A percentile compares a stretch with the other conserved stretches of the same genome.
These are phyloP conservation scores for Aspergillus terreus DNA, from an alignment of 2,329 filamentous ascomycete species.

Conservation along the genomic window DNA sequence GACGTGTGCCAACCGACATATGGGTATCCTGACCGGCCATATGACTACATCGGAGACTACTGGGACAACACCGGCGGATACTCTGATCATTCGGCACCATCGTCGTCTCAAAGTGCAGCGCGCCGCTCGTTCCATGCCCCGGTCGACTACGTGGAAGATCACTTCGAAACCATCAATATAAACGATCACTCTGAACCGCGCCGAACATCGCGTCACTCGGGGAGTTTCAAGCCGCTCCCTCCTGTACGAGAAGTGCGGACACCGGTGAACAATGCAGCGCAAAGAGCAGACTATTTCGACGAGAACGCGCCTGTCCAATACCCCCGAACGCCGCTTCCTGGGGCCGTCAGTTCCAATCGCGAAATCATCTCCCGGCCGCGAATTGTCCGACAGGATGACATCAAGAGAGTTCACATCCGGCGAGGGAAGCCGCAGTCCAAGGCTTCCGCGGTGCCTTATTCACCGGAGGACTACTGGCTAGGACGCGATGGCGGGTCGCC, in stretches of 20 bases:
- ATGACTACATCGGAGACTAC: slow-evolving; percentile 13
- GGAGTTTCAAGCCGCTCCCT: slow-evolving; percentile 18
- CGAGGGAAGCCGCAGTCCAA: slow-evolving; percentile 24
- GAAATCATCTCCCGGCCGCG: slow-evolving; percentile 32
- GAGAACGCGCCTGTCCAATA: slow-evolving; percentile 14
- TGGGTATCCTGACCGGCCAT: slow-evolving; percentile 8
- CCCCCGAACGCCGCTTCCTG: slow-evolving; percentile 17
- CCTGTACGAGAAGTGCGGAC: slow-evolving; percentile 20
- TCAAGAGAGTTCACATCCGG: slow-evolving; percentile 30
- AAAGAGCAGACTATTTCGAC: slow-evolving; percentile 3
- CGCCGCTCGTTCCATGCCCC: slow-evolving; percentile 7
- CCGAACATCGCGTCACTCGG: slow-evolving; percentile 18
- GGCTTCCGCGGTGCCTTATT: slow-evolving; percentile 22
- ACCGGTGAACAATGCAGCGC: slow-evolving; percentile 9
- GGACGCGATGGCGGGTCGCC: slow-evolving; percentile 11
- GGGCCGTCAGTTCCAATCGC: slow-evolving; percentile 20
- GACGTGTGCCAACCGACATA: slow-evolving; percentile 2
- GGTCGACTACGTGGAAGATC: slow-evolving; percentile 10
- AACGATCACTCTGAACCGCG: slow-evolving; percentile 20
- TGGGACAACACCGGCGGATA: slow-evolving; percentile 10
- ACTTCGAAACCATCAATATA: slow-evolving; percentile 24
- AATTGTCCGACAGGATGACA: slow-evolving; percentile 29
- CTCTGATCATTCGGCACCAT: slow-evolving; percentile 5
- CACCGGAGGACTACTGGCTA: slow-evolving; percentile 29
- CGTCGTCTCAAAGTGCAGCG: slow-evolving; percentile 12